Evolutionary conservation across 2,329 filamentous ascomycete species (phyloP), one percentile per base, ranked within the genome.

Genomic region (Chaetomiaceae sp.): DNA sequence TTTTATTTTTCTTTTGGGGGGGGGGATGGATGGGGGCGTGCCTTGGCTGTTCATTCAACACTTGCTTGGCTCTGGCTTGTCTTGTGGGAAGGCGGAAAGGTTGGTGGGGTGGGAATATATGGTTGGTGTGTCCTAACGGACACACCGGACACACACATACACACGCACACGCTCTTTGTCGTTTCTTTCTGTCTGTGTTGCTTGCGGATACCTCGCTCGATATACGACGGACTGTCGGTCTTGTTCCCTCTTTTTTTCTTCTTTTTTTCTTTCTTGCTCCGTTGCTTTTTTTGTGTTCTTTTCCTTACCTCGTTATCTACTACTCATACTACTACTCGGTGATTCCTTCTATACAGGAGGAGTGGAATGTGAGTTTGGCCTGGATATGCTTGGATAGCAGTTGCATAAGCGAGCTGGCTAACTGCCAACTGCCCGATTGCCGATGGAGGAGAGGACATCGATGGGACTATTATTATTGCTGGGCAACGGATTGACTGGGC

Each of bases 131-230:
- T 5, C 21, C 5, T 29, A 16, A n/a, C 11, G 29, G 20, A 13
- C 36, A 41, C 20, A 27, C 21, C 25, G 29, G 40, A 51, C 41
- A 40, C 38, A 36, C 38, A 29, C 40, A 29, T 44, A 51, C 41
- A 40, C 38, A 36, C 38, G 23, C 40, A 29, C 48, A 13, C 44
- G 16, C 23, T 32, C 33, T 33, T 23, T 34, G 8, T 37, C 23
- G 21, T 43, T 9, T 20, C 6, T 36, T 45, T 7, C 9, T 27
- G 20, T 8, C 7, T 36, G n/a, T 23, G 47, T 30, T 27, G 5
- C 46, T 51, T 47, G 44, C 33, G 43, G 30, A 25, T 33, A 45
- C 30, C 43, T 33, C 43, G 43, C 43, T 34, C 21, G 44, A 50
- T 14, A 41, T 43, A 43, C 42, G 37, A 44, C 36, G 38, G 44